Conservation (phyloP, 805 yeast genomes). For the Wickerhamiella slavikovae region DNA sequence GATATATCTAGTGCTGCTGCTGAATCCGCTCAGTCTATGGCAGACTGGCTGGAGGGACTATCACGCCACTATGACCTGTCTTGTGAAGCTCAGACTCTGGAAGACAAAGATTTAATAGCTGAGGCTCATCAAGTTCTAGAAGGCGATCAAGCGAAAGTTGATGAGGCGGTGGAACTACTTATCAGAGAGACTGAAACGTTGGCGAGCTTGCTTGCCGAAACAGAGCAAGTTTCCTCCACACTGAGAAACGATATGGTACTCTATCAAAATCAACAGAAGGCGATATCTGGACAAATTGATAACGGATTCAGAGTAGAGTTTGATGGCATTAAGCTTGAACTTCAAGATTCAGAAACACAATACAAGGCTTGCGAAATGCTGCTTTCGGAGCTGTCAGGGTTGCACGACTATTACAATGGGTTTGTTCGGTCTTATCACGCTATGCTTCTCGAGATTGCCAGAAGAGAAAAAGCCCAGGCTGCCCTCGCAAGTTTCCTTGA, state of each 20-base stretch:
- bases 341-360: too few relatives aligned
- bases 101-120: slow-evolving; percentile 21
- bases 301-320: too few relatives aligned
- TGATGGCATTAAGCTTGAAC: too few relatives aligned
- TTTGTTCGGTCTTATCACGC: slow-evolving; percentile 33
- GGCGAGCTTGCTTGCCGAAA: slow-evolving; percentile 7
- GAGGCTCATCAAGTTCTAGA: slow-evolving; percentile 38
- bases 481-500: slow-evolving; percentile 23
- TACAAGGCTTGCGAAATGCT: too few relatives aligned
- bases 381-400: slow-evolving; percentile 19
- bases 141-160: slow-evolving; percentile 17
- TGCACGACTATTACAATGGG: slow-evolving; percentile 28
- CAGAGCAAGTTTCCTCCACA: too few relatives aligned
- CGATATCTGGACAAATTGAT: too few relatives aligned
- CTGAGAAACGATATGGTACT: too few relatives aligned
- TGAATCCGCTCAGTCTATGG: slow-evolving; percentile 44
- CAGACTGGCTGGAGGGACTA: slow-evolving; percentile 42
- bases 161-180: slow-evolving; percentile 10
- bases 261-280: too few relatives aligned
- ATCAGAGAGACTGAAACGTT: slow-evolving; percentile 6
- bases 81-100: slow-evolving; percentile 23
- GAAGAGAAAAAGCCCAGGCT: slow-evolving; percentile 26
- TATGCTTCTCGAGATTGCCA: slow-evolving; percentile 29
- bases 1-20: slow-evolving; percentile 10
- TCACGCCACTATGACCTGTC: slow-evolving; percentile 77